phyloP scores from a whole-genome alignment of 2,329 filamentous ascomycete species.

The Paraphoma chrysanthemicola region DNA sequence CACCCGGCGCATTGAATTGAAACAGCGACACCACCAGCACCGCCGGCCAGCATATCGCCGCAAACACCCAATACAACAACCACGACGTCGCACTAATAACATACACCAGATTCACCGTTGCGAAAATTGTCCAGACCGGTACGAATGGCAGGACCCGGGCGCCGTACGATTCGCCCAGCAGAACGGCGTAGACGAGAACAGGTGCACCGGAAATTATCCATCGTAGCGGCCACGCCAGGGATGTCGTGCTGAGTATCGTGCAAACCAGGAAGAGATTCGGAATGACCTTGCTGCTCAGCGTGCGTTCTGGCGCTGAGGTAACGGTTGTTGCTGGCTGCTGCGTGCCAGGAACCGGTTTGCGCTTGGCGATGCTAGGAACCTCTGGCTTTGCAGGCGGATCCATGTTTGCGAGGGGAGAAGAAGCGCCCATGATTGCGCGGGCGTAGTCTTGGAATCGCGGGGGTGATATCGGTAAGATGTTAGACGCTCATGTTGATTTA shows the following conservation, averaged over 20 bases:
- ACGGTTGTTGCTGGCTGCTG: neutral
- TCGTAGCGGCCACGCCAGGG: slow-evolving; percentile 29
- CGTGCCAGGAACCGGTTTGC: slow-evolving; percentile 16
- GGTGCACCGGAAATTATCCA: slow-evolving; percentile 55
- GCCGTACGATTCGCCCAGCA: slow-evolving; percentile 45
- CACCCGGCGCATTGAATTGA: slow-evolving; percentile 53
- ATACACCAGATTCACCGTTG: slow-evolving; percentile 56
- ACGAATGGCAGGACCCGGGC: slow-evolving; percentile 53
- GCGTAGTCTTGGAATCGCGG: neutral
- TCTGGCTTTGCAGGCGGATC: slow-evolving; percentile 11
- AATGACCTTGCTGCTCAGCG: slow-evolving; percentile 16
- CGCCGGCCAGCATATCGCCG: slow-evolving; percentile 50
- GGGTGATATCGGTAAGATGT: neutral
- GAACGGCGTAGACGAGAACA: slow-evolving; percentile 43
- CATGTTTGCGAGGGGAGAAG: slow-evolving; percentile 10
- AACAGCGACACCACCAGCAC: slow-evolving; percentile 54
- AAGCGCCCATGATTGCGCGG: neutral
- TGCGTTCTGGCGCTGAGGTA: slow-evolving; percentile 12
- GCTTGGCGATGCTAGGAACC: slow-evolving; percentile 11
- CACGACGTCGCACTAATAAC: slow-evolving; percentile 59
- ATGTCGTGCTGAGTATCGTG: slow-evolving; percentile 10
- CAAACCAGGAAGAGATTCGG: slow-evolving; percentile 20
- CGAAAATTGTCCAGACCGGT: slow-evolving; percentile 57
- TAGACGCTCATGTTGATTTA: neutral
- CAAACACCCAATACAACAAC: slow-evolving; percentile 57